Conservation (phyloP, 2,329 filamentous ascomycete genomes). For the Xylariales sp. region DNA sequence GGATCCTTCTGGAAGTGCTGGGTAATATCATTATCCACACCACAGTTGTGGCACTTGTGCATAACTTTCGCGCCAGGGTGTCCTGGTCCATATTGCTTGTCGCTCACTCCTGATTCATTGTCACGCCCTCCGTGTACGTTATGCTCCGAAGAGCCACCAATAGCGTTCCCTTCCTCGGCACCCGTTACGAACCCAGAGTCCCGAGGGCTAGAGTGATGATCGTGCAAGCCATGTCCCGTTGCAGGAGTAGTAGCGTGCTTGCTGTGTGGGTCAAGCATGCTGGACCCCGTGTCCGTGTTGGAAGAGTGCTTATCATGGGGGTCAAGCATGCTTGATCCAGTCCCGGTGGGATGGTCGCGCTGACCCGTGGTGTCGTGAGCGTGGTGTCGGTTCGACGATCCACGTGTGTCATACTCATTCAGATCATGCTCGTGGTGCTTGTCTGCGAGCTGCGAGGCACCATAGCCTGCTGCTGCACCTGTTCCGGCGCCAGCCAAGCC, state of each 20-base stretch:
- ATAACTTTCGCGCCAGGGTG: slow-evolving; percentile 17
- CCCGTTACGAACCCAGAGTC: not conserved
- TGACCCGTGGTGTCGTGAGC: not conserved
- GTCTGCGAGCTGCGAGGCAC: slow-evolving; percentile 10
- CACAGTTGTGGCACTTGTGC: slow-evolving; percentile 17
- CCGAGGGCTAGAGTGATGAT: not conserved
- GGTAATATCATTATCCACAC: slow-evolving; percentile 18
- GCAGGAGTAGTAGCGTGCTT: not conserved
- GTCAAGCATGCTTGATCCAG: slow-evolving; percentile 9
- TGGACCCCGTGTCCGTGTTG: slow-evolving; percentile 1
- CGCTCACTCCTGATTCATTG: slow-evolving; percentile 1
- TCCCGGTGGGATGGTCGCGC: not conserved
- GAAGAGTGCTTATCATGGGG: slow-evolving; percentile 5
- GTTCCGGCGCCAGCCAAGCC: slow-evolving; percentile 5
- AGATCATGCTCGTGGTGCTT: slow-evolving; percentile 9
- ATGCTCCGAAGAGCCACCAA: not conserved
- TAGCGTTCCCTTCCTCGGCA: not conserved
- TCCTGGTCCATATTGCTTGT: slow-evolving; percentile 15
- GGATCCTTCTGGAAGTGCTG: slow-evolving; percentile 19
- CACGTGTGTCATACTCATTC: slow-evolving; percentile 7
- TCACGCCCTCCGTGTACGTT: not conserved
- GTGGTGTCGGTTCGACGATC: not conserved
- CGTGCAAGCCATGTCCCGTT: not conserved
- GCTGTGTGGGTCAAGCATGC: not conserved
- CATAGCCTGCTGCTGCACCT: slow-evolving; percentile 12